Evolutionary conservation across 805 yeast genomes (phyloP).

Genomic region (Metschnikowia lochheadii): DNA sequence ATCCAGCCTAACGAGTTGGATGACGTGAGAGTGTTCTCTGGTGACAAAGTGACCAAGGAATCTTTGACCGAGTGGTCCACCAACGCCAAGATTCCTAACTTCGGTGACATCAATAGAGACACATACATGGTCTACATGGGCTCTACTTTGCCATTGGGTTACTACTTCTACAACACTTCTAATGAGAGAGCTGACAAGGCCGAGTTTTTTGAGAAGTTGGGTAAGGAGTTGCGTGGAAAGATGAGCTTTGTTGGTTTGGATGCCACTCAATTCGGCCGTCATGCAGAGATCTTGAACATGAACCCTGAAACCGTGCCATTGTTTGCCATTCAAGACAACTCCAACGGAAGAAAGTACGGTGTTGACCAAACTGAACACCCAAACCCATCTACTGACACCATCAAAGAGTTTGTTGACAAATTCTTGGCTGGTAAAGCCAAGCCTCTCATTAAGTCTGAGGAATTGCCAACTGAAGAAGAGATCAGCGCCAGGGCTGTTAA

Average conservation of each 20-base stretch:
- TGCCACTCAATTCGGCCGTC: slow-evolving; percentile 74
- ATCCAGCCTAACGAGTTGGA: slow-evolving; percentile 43
- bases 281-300: slow-evolving; percentile 82
- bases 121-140: slow-evolving; percentile 74
- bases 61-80: slow-evolving; percentile 46
- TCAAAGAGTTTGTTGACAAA: slow-evolving; percentile 59
- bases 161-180: slow-evolving; percentile 72
- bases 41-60: slow-evolving; percentile 24
- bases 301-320: slow-evolving; percentile 78
- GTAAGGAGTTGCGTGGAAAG: slow-evolving; percentile 72
- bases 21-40: slow-evolving; percentile 46
- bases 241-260: slow-evolving; percentile 87
- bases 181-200: slow-evolving; percentile 60
- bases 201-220: slow-evolving; percentile 54
- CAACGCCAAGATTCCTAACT: slow-evolving; percentile 70
- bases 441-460: slow-evolving; percentile 81
- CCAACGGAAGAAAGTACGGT: slow-evolving; percentile 71
- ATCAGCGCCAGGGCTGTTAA: slow-evolving; percentile 52
- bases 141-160: slow-evolving; percentile 74
- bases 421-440: slow-evolving; percentile 60
- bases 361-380: slow-evolving; percentile 55
- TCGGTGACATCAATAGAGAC: slow-evolving; percentile 82
- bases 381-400: slow-evolving; percentile 42
- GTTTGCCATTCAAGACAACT: slow-evolving; percentile 77
- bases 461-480: slow-evolving; percentile 77